phyloP scores from a whole-genome alignment of 2,329 filamentous ascomycete species.

The Diaporthe nobilis region DNA sequence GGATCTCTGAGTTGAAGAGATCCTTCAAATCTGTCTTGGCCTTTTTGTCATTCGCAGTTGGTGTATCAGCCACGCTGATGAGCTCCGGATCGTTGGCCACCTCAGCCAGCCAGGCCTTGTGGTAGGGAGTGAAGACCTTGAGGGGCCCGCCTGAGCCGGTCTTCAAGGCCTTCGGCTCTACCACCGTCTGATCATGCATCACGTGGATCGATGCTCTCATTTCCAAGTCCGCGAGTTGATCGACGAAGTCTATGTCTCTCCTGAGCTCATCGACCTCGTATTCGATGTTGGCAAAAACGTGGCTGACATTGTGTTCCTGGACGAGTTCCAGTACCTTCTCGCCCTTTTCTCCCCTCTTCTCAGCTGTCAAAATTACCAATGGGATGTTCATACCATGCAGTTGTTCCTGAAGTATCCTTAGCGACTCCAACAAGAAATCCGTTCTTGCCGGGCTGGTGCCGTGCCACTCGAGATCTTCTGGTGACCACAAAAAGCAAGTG shows the following conservation, averaged over 20 bases:
- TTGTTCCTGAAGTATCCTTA: conserved; percentile 43
- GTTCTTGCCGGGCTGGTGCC: conserved; percentile 45
- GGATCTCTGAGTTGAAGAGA: conserved; percentile 50
- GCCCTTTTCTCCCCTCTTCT: conserved; percentile 42
- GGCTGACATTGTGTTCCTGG: conserved; percentile 42
- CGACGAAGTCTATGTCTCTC: conserved; percentile 45
- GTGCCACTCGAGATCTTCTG: conserved; percentile 47
- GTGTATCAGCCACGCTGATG: conserved; percentile 55
- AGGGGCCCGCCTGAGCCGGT: conserved; percentile 44
- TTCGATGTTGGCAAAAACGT: conserved; percentile 47
- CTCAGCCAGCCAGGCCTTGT: conserved; percentile 53
- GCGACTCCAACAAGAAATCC: conserved; percentile 46
- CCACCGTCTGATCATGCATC: conserved; percentile 46
- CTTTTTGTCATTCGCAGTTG: conserved; percentile 51
- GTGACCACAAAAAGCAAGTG: conserved; percentile 46
- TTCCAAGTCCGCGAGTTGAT: conserved; percentile 35
- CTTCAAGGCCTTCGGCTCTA: conserved; percentile 42
- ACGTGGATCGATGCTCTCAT: conserved; percentile 40
- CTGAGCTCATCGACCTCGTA: conserved; percentile 48
- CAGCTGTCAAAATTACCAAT: conserved; percentile 44
- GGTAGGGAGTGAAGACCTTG: conserved; percentile 48
- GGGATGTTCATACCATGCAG: conserved; percentile 44
- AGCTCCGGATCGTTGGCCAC: conserved; percentile 61
- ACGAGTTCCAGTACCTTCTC: conserved; percentile 42
- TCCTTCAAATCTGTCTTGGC: conserved; percentile 44